A percentile compares a stretch with the other conserved stretches of the same genome.
These are phyloP conservation scores for Xylaria hypoxylon DNA, from an alignment of 2,329 filamentous ascomycete genomes.

Conservation along the genomic window DNA sequence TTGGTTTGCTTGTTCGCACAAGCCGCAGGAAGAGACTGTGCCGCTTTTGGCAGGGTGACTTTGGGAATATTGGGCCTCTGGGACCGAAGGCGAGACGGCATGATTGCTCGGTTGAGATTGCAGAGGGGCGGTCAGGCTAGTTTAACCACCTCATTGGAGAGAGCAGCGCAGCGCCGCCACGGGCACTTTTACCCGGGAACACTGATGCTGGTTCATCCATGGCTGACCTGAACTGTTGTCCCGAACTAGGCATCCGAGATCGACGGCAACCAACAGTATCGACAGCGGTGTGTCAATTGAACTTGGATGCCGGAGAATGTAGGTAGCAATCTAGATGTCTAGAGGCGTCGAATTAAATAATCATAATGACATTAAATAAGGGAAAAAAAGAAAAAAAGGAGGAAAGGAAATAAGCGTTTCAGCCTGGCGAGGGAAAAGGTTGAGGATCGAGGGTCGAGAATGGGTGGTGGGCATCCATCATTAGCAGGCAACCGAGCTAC, in stretches of 20 bases:
- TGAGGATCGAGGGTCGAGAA: background rate
- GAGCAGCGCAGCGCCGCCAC: constrained; percentile 9
- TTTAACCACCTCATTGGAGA: constrained; percentile 1
- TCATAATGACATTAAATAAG: background rate
- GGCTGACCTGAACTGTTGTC: constrained; percentile 21
- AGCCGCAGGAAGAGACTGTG: constrained; percentile 14
- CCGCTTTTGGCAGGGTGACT: constrained; percentile 27
- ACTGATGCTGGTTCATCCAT: constrained; percentile 4
- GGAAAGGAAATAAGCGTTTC: background rate
- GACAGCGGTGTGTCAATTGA: background rate
- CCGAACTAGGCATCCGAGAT: constrained; percentile 24
- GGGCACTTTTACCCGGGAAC: constrained; percentile 11
- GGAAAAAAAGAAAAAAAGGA: background rate
- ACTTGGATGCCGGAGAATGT: background rate
- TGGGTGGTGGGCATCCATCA: background rate
- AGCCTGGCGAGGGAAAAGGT: background rate
- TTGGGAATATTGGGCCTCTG: background rate
- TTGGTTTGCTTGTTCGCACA: constrained; percentile 18
- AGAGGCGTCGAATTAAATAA: too few species aligned
- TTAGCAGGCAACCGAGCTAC: background rate
- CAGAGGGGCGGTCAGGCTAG: constrained; percentile 7
- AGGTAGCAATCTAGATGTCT: background rate
- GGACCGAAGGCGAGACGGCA: constrained; percentile 4
- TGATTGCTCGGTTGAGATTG: constrained; percentile 8
- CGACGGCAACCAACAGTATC: background rate